Conservation (phyloP, 495 filamentous ascomycete genomes). For the Immersiella caudata region DNA sequence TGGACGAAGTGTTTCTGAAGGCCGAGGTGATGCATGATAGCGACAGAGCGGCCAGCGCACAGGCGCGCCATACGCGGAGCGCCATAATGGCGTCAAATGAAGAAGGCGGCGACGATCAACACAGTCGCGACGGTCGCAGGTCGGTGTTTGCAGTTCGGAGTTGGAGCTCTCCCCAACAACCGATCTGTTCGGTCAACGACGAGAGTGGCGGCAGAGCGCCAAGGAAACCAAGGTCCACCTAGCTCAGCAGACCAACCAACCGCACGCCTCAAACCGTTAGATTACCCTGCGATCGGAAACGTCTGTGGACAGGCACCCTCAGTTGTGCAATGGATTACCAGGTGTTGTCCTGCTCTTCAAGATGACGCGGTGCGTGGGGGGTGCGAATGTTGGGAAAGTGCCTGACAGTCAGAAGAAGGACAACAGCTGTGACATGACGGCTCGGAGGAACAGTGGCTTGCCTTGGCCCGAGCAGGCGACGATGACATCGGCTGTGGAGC, state of each 20-base stretch:
- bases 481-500: conserved; percentile 32
- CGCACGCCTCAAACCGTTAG: conserved; percentile 15
- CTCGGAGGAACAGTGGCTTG: background rate
- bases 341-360: too few species aligned
- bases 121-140: background rate
- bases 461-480: conserved; percentile 8
- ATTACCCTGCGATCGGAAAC: background rate
- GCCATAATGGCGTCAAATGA: conserved; percentile 39
- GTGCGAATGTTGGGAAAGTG: background rate
- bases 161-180: conserved; percentile 17
- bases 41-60: conserved; percentile 43
- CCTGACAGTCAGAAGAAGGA: background rate
- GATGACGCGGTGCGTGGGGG: too few species aligned
- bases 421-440: background rate
- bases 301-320: background rate
- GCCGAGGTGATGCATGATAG: conserved; percentile 47
- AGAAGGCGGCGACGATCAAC: background rate
- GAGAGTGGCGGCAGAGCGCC: conserved; percentile 19
- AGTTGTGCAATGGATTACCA: background rate
- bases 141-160: background rate
- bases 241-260: conserved; percentile 11
- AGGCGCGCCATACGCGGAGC: conserved; percentile 36
- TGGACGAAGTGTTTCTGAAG: conserved; percentile 48
- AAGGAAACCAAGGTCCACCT: background rate
- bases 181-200: conserved; percentile 21